phyloP scores from a whole-genome alignment of 2,329 filamentous ascomycete genomes.

The Parascedosporium putredinis region DNA sequence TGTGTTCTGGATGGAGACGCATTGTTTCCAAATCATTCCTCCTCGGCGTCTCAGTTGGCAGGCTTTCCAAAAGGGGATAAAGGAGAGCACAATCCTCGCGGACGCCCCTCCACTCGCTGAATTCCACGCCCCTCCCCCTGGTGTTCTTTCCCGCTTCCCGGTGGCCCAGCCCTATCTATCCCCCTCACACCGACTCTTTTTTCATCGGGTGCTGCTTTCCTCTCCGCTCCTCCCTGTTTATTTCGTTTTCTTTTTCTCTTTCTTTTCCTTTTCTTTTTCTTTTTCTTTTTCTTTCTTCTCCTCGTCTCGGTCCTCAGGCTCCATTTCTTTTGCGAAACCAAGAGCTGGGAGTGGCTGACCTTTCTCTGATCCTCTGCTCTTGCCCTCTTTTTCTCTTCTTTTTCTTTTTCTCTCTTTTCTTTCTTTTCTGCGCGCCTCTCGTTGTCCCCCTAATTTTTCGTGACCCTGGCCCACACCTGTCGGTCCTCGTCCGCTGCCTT shows the following conservation, averaged over 20 bases:
- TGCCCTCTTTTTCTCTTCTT: too few relatives aligned
- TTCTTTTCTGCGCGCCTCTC: neutral
- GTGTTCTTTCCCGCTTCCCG: conserved; percentile 1
- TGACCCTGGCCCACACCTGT: neutral
- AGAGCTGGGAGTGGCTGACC: too few relatives aligned
- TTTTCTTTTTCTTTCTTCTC: too few relatives aligned
- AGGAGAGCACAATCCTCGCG: too few relatives aligned
- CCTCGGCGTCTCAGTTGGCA: conserved; percentile 1
- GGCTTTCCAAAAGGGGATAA: neutral
- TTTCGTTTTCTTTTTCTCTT: neutral
- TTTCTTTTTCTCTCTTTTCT: too few relatives aligned
- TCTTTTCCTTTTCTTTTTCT: too few relatives aligned
- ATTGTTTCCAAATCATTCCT: neutral
- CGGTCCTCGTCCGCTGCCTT: neutral
- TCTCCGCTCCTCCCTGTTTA: neutral
- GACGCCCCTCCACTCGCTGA: neutral
- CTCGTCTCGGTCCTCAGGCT: too few relatives aligned
- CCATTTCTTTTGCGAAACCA: too few relatives aligned
- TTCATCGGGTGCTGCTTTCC: neutral
- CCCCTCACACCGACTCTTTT: conserved; percentile 1
- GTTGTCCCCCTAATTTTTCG: neutral
- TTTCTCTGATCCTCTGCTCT: too few relatives aligned
- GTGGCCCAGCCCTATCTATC: conserved; percentile 7
- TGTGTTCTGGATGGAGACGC: too few relatives aligned
- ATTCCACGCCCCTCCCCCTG: neutral